Percentiles rank a stretch among this genome's conserved stretches.
phyloP scores from a whole-genome alignment of 2,329 filamentous ascomycete species.

The Venturia asperata region DNA sequence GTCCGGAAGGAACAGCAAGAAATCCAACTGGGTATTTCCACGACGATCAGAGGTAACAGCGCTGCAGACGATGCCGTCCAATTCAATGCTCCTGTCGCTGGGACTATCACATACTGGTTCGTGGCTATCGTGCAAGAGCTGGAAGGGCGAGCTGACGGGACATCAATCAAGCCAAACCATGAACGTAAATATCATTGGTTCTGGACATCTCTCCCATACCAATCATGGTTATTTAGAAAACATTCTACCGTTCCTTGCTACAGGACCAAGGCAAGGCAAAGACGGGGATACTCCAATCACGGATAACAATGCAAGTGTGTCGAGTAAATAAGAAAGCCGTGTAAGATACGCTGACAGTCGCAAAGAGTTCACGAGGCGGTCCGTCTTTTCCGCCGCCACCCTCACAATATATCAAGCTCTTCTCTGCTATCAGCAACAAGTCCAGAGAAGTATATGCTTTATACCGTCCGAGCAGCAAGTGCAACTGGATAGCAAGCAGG shows the following conservation, averaged over 20 bases:
- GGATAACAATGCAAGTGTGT: neutral
- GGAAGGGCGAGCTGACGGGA: neutral
- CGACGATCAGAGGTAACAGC: neutral
- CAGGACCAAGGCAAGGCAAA: neutral
- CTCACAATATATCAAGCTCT: neutral
- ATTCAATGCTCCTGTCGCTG: conserved; percentile 9
- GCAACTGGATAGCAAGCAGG: neutral
- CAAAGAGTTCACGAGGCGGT: neutral
- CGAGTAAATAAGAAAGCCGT: neutral
- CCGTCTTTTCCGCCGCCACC: neutral
- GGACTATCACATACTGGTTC: neutral
- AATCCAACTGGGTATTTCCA: neutral
- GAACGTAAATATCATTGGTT: neutral
- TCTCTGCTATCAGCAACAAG: neutral
- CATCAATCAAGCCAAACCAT: neutral
- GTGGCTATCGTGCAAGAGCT: neutral
- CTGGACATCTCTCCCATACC: neutral
- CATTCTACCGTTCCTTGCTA: neutral
- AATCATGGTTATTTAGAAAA: neutral
- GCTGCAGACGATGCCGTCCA: neutral
- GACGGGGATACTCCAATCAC: neutral
- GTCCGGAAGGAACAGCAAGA: neutral
- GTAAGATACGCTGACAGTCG: neutral
- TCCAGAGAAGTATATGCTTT: neutral
- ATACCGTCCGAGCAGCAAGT: neutral